A percentile compares a stretch with the other conserved stretches of the same genome.
Conservation (phyloP, 176 grass and related monocot species). For the Eragrostis nindensis region DNA sequence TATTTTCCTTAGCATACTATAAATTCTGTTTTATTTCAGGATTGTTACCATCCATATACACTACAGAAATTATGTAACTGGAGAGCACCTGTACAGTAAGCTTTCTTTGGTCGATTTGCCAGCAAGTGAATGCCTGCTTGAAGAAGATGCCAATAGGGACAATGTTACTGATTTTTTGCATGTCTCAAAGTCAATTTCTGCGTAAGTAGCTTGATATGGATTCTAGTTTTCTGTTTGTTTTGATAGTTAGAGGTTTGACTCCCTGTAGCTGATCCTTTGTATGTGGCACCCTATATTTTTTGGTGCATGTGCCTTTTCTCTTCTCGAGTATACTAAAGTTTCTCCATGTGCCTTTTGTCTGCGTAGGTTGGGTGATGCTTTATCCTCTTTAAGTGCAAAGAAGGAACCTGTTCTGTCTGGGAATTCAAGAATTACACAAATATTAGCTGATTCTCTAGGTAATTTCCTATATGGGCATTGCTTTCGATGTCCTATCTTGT, state of each 20-base stretch:
- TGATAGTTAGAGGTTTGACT: constrained; percentile 15
- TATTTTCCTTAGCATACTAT: constrained; percentile 23
- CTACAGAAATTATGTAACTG: constrained; percentile 76
- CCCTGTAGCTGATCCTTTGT: constrained; percentile 11
- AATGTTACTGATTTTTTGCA: constrained; percentile 89
- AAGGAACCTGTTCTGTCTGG: constrained; percentile 76
- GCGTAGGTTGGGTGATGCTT: constrained; percentile 89
- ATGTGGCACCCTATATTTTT: constrained; percentile 5
- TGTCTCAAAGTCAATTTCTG: constrained; percentile 96
- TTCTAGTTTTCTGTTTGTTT: constrained; percentile 21
- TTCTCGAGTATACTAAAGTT: constrained; percentile 33
- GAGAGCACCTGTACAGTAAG: constrained; percentile 90
- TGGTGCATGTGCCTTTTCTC: constrained; percentile 20
- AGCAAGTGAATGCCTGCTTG: constrained; percentile 77
- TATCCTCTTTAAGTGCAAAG: constrained; percentile 85
- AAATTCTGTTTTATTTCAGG: constrained; percentile 61
- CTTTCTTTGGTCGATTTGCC: constrained; percentile 97
- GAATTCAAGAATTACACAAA: constrained; percentile 91
- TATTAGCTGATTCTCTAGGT: constrained; percentile 93
- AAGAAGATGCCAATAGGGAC: constrained; percentile 83
- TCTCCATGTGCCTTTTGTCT: constrained; percentile 17
- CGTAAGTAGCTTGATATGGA: constrained; percentile 62
- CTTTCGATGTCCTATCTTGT: neutral
- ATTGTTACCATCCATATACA: constrained; percentile 97
- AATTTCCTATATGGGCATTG: constrained; percentile 21